Base-by-base conservation (phyloP, 495 filamentous ascomycete genomes). In the Mytilinidion resinicola region DNA sequence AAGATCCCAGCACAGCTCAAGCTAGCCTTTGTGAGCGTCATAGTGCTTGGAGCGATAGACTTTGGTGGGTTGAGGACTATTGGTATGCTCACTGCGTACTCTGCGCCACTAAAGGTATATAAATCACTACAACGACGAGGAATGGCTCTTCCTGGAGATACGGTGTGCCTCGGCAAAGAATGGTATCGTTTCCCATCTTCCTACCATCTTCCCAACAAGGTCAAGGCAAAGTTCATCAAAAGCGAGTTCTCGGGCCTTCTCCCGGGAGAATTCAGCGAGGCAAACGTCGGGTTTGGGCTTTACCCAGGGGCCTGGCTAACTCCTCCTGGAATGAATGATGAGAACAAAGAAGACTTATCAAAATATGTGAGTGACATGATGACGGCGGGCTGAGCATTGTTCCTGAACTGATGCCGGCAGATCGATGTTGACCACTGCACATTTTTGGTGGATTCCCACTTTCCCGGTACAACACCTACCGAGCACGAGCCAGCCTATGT, bases 171-270 rank as follows among this genome's bases (percentile, higher is more conserved):
- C 47, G 91, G 87, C 42, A 97, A 96, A 70, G 95, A 99, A 70
- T 99, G 95, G 95, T 96, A 99, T 69, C 88, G 95, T 48, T 99
- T 95, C 67, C 95, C 95, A 10, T 91, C 88, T 12, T 91, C 89
- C 4, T 97, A 91, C 73, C 89, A 91, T 69, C 77, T 99, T 0
- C 95, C 95, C 0, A 70, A 83, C 7, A 78, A 78, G 44, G 86
- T 91, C 79, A 81, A 80, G 42, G 88, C 88, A 57, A 95, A 89
- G 59, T 97, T 96, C 63, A 76, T 99, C 51, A 87, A 85, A 63
- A 93, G 88, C 65, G 89, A 89, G 57, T 99, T 99, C 73, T 77
- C 80, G 25, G 95, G 95, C 9, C 72, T 99, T 39, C 77, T 99
- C 21, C 95, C 95, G 1, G 95, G 95, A 4, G 87, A 95, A 67